Evolutionary conservation across 139 green algal species (phyloP).

Genomic region (Limnomonas spitsbergensis): DNA sequence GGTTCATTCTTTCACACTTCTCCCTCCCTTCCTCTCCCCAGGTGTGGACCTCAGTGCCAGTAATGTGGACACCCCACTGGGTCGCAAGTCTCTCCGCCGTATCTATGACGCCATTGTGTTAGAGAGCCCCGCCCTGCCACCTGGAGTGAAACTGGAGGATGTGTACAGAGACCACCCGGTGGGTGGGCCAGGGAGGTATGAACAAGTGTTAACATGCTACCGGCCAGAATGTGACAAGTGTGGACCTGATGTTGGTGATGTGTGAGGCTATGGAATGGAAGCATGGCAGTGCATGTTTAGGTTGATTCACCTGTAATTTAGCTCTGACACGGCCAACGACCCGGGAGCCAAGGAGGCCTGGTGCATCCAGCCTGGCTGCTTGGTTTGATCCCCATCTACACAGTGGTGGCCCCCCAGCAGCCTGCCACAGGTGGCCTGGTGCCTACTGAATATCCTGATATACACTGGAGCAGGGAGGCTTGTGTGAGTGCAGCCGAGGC

Average conservation of each 20-base stretch:
- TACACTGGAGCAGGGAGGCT: too few species aligned
- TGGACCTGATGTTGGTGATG: not conserved
- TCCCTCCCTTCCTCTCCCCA: too few species aligned
- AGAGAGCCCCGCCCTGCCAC: not conserved
- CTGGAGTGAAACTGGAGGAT: slow-evolving; percentile 12
- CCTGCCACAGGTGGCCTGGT: too few species aligned
- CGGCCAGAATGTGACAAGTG: too few species aligned
- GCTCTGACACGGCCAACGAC: too few species aligned
- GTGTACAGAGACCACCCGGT: slow-evolving; percentile 11
- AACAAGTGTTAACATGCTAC: not conserved
- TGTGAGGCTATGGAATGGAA: not conserved
- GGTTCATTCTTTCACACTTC: too few species aligned
- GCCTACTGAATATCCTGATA: too few species aligned
- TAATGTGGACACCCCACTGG: slow-evolving; percentile 57
- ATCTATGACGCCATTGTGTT: slow-evolving; percentile 69
- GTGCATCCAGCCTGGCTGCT: too few species aligned
- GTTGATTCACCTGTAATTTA: not conserved
- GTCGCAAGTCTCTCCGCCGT: slow-evolving; percentile 44
- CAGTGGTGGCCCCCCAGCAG: too few species aligned
- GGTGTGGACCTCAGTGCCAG: slow-evolving; percentile 28
- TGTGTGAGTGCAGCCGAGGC: too few species aligned
- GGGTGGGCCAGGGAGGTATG: not conserved
- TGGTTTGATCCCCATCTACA: too few species aligned
- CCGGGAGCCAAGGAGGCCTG: too few species aligned
- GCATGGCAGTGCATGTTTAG: not conserved